Evolutionary conservation across 192 early-diverging fungal species (phyloP).

Genomic region (Hyaloraphidium curvatum): DNA sequence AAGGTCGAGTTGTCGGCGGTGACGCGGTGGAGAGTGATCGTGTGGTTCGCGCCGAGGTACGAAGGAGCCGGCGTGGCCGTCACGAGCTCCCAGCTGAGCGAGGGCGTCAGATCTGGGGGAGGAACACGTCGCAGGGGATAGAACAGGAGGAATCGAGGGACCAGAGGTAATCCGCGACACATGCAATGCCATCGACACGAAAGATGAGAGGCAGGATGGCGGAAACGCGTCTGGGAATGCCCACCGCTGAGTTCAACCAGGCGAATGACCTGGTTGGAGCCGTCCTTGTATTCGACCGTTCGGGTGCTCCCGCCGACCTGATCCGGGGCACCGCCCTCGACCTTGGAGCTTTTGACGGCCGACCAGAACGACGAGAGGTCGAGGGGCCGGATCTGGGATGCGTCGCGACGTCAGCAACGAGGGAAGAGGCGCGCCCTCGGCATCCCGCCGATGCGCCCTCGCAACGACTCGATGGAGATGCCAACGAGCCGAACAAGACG

Average conservation of each 20-base stretch:
- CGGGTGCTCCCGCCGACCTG: constrained; percentile 30
- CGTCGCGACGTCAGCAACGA: too few relatives aligned
- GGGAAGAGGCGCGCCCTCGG: too few relatives aligned
- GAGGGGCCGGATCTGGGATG: too few relatives aligned
- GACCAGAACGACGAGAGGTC: too few relatives aligned
- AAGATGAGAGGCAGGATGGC: too few relatives aligned
- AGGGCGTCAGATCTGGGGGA: constrained; percentile 17
- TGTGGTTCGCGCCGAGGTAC: constrained; percentile 33
- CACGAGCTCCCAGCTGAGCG: constrained; percentile 33
- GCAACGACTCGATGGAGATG: too few relatives aligned
- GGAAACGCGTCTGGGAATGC: too few relatives aligned
- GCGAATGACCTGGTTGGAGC: constrained; percentile 31
- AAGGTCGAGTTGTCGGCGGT: constrained; percentile 29
- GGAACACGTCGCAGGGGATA: neutral
- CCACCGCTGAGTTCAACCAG: constrained; percentile 29
- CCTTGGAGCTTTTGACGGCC: too few relatives aligned
- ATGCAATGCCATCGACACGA: too few relatives aligned
- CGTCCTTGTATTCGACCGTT: constrained; percentile 28
- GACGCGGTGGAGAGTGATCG: constrained; percentile 23
- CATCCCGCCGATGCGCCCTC: too few relatives aligned
- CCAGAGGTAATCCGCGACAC: neutral
- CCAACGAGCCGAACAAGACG: too few relatives aligned
- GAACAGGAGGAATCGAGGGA: neutral
- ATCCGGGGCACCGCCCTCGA: too few relatives aligned
- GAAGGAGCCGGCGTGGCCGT: constrained; percentile 26